Evolutionary conservation across 2,329 filamentous ascomycete genomes (phyloP).

Genomic region (Neocucurbitaria cava): DNA sequence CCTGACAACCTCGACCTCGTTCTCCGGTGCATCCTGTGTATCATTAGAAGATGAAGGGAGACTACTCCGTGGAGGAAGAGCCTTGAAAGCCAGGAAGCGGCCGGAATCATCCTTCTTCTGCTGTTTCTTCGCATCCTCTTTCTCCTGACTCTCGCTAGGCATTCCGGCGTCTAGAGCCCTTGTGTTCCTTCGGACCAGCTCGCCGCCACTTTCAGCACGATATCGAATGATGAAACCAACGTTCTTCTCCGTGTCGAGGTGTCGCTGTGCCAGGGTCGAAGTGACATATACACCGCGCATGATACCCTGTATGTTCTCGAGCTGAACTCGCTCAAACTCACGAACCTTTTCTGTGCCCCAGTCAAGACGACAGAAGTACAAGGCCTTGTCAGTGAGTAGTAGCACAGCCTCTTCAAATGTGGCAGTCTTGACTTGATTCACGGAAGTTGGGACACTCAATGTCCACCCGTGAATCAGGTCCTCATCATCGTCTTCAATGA

Average conservation of each 20-base stretch:
- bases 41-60: slow-evolving; percentile 27
- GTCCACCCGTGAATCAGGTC: slow-evolving; percentile 92
- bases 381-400: slow-evolving; percentile 80
- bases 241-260: slow-evolving; percentile 80
- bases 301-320: slow-evolving; percentile 75
- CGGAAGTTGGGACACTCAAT: slow-evolving; percentile 75
- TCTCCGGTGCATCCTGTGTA: slow-evolving; percentile 42
- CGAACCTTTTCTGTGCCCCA: slow-evolving; percentile 95
- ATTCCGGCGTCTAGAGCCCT: slow-evolving; percentile 69
- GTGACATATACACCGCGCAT: slow-evolving; percentile 89
- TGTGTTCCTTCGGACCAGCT: slow-evolving; percentile 83
- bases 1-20: slow-evolving; percentile 63
- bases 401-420: slow-evolving; percentile 90
- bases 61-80: slow-evolving; percentile 58
- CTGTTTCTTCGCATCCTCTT: slow-evolving; percentile 21
- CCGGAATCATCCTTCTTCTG: slow-evolving; percentile 26
- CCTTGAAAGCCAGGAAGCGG: slow-evolving; percentile 63
- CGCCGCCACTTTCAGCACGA: slow-evolving; percentile 71
- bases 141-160: slow-evolving; percentile 18
- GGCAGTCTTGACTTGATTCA: slow-evolving; percentile 70
- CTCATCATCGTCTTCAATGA: slow-evolving; percentile 77
- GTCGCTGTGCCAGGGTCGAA: slow-evolving; percentile 78
- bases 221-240: slow-evolving; percentile 85
- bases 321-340: slow-evolving; percentile 84
- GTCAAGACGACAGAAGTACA: slow-evolving; percentile 92